phyloP scores from a whole-genome alignment of 345 rosid genomes.

The Erysimum cheiranthoides region DNA sequence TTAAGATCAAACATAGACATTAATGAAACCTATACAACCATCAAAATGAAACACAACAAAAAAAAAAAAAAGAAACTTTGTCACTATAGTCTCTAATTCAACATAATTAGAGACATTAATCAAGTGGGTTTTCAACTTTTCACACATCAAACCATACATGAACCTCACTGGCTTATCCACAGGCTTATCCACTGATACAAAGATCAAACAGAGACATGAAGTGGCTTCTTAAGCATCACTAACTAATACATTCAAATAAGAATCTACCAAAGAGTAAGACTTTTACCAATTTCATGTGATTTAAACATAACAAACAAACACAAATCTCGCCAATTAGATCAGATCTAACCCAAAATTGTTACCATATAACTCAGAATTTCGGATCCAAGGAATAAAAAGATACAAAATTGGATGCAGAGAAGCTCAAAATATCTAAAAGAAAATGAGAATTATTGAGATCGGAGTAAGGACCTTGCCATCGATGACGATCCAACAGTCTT shows the following conservation, averaged over 20 bases:
- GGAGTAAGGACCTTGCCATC: conserved; percentile 68
- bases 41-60: no score
- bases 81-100: no score
- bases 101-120: no score
- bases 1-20: conserved; percentile 23
- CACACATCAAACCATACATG: neutral
- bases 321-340: conserved; percentile 12
- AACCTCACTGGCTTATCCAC: neutral
- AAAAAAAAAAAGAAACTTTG: no score
- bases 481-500: conserved; percentile 93
- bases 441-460: neutral
- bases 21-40: no score
- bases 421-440: neutral
- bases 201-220: conserved; percentile 19
- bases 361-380: neutral
- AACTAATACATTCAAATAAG: conserved; percentile 1
- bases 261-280: neutral
- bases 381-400: neutral
- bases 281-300: neutral
- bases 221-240: neutral
- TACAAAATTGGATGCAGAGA: neutral
- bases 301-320: neutral
- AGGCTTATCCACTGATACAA: neutral
- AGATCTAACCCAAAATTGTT: conserved; percentile 13
- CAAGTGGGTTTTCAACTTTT: neutral